Evolutionary conservation across 352 stramenopile species (phyloP), one percentile per base, ranked within the genome.

Genomic region (Hyaloperonospora arabidopsidis): DNA sequence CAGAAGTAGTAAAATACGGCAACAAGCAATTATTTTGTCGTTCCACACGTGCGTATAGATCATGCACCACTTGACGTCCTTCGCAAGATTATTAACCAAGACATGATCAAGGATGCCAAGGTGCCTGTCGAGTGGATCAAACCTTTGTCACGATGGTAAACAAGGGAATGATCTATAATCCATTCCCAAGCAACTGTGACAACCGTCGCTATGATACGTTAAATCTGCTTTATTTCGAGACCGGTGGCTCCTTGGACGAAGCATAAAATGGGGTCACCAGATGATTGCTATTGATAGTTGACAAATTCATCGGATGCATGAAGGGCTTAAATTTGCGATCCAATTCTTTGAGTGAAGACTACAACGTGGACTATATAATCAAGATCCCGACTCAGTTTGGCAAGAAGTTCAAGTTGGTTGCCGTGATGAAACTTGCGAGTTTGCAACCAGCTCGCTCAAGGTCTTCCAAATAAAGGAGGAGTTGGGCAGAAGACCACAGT

Each of bases 191-290:
- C 1, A 48, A 48, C 41, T 19, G 3, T 18, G 41, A 48, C 41
- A 48, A 48, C 5, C 41, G 41, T 48, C 4, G 8, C n/a, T 48
- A 48, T 19, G 21, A 34, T 22, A 34, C 21, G 5, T 48, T 48
- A 13, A 19, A 48, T 18, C 6, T 48, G 41, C 19, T 48, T 1
- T 19, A 48, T 5, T 17, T 41, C 35, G 35, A 5, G 10, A 15
- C 5, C 14, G 5, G 14, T 41, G 13, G 13, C 4, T 17, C n/a
- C 5, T 2, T 5, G 35, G 35, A n/a, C n/a, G n/a, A n/a, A n/a
- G n/a, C n/a, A n/a, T n/a, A n/a, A n/a, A n/a, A n/a, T n/a, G n/a
- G n/a, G n/a, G n/a, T n/a, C 35, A 41, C 10, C 35, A 41, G 35
- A 17, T 41, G n/a, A 7, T 41, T 41, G 35, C 35, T 41, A 1